A percentile compares a stretch with the other conserved stretches of the same genome.
phyloP scores from a whole-genome alignment of 1,284 basidiomycete species.

The Xerocomus amazonicus region DNA sequence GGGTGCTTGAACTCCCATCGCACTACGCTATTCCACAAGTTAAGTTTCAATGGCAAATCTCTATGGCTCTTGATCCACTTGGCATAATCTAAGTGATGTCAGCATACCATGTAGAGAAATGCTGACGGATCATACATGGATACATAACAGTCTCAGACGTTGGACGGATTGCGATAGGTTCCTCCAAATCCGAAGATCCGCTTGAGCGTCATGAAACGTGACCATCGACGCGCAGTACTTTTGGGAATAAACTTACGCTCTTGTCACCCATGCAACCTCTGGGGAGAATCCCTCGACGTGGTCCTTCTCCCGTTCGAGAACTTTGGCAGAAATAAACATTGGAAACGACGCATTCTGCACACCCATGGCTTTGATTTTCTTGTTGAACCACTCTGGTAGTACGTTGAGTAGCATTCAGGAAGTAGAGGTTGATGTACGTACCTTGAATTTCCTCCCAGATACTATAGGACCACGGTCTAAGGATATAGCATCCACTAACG shows the following conservation, averaged over 20 bases:
- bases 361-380: conserved; percentile 88
- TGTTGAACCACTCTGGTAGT: conserved; percentile 81
- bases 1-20: conserved; percentile 99
- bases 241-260: conserved; percentile 62
- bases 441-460: conserved; percentile 97
- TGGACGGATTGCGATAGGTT: conserved; percentile 96
- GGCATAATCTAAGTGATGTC: conserved; percentile 63
- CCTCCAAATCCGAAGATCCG: conserved; percentile 90
- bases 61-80: conserved; percentile 99
- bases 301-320: conserved; percentile 96
- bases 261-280: conserved; percentile 99
- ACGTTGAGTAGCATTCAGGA: conserved; percentile 4
- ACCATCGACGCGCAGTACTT: background rate
- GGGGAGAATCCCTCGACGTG: conserved; percentile 99
- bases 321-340: conserved; percentile 94
- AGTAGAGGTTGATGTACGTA: conserved; percentile 45
- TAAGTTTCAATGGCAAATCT: conserved; percentile 95
- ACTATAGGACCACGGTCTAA: conserved; percentile 95
- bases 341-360: conserved; percentile 99
- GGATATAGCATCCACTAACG: conserved; percentile 98
- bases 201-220: conserved; percentile 37
- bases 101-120: background rate
- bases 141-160: conserved; percentile 99
- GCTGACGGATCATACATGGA: conserved; percentile 60
- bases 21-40: conserved; percentile 99